Evolutionary conservation across 148 eudicot species (phyloP).

Genomic region (Polygonum maritimum): DNA sequence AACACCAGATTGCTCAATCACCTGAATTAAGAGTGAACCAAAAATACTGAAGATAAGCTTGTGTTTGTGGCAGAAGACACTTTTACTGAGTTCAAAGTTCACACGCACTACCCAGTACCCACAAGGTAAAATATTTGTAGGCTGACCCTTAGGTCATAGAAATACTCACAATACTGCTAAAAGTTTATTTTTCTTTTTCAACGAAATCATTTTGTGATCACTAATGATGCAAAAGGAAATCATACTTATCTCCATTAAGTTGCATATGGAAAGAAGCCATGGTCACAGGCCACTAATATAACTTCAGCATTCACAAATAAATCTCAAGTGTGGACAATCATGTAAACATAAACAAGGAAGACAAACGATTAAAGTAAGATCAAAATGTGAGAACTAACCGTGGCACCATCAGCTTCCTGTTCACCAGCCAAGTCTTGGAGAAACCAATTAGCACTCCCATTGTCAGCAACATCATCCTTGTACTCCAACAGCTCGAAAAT

Average conservation of each 20-base stretch:
- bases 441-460: conserved; percentile 85
- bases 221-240: background rate
- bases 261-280: background rate
- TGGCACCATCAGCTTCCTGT: conserved; percentile 73
- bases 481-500: conserved; percentile 67
- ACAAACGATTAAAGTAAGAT: background rate
- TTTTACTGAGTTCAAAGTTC: background rate
- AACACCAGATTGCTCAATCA: conserved; percentile 70
- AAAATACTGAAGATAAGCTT: background rate
- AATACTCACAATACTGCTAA: background rate
- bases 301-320: background rate
- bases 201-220: background rate
- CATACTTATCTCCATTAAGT: background rate
- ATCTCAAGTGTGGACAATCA: background rate
- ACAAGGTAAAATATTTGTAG: background rate
- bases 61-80: background rate
- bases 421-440: conserved; percentile 85
- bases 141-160: background rate
- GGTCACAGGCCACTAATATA: background rate
- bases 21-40: conserved; percentile 26
- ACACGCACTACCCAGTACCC: background rate
- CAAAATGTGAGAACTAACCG: conserved; percentile 26
- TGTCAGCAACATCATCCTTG: conserved; percentile 69
- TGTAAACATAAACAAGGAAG: background rate
- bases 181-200: background rate